phyloP scores from a whole-genome alignment of 225 moss, liverwort and hornwort genomes.

The Marchantia paleacea region DNA sequence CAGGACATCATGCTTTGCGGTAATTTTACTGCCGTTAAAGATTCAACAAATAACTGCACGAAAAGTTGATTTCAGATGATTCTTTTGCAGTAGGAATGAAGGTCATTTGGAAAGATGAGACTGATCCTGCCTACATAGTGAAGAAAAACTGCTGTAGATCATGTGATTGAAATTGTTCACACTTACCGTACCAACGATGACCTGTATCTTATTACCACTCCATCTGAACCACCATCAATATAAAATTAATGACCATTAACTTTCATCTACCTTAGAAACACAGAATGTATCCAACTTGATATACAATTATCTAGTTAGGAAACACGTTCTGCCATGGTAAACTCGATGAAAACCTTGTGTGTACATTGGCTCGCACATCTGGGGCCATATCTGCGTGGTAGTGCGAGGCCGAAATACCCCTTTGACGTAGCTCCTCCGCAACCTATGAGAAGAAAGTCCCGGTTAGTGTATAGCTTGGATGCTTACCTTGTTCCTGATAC shows the following conservation, averaged over 20 bases:
- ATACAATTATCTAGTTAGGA: background rate
- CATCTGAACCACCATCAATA: slow-evolving; percentile 71
- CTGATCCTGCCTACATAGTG: background rate
- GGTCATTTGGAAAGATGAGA: background rate
- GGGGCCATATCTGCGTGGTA: slow-evolving; percentile 94
- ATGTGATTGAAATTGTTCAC: background rate
- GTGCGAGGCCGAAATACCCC: slow-evolving; percentile 80
- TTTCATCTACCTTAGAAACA: background rate
- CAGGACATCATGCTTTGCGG: too few species aligned
- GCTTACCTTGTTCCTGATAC: too few species aligned
- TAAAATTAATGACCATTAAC: background rate
- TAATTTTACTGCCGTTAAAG: too few species aligned
- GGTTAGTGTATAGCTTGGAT: too few species aligned
- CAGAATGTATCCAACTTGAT: background rate
- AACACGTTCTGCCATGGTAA: background rate
- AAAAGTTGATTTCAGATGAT: background rate
- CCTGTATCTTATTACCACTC: slow-evolving; percentile 90
- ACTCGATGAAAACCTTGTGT: slow-evolving; percentile 53
- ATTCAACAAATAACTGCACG: background rate
- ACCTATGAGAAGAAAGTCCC: slow-evolving; percentile 62
- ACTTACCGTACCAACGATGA: slow-evolving; percentile 96
- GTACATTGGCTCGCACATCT: slow-evolving; percentile 65
- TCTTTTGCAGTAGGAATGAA: background rate
- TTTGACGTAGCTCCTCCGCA: slow-evolving; percentile 79
- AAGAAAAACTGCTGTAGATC: background rate